Conservation (phyloP, 345 rosid genomes). For the Acer negundo region DNA sequence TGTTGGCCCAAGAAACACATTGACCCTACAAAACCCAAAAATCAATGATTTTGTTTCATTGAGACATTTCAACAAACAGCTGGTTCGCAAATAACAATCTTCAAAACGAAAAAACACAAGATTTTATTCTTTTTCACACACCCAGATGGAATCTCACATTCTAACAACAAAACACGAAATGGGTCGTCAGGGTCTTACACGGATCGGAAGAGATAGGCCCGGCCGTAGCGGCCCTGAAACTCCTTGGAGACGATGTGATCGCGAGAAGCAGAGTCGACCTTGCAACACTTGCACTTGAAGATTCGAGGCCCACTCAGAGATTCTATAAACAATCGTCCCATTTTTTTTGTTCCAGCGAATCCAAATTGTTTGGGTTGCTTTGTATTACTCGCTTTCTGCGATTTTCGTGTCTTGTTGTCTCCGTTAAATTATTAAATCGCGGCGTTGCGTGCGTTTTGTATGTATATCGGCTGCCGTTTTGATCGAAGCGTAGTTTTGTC, state of each 20-base stretch:
- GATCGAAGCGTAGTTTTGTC: neutral
- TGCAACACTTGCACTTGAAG: conserved; percentile 50
- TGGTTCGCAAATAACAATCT: neutral
- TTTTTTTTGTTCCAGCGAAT: neutral
- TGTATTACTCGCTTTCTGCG: too few relatives aligned
- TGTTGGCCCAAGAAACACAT: conserved; percentile 37
- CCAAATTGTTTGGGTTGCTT: too few relatives aligned
- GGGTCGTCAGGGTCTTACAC: conserved; percentile 26
- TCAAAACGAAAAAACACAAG: neutral
- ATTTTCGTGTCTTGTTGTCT: neutral
- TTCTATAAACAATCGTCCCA: conserved; percentile 42
- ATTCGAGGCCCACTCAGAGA: conserved; percentile 35
- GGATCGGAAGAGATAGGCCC: conserved; percentile 41
- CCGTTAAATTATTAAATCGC: too few relatives aligned
- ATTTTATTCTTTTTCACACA: neutral
- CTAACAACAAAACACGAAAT: neutral
- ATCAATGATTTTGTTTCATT: neutral
- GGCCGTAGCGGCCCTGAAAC: conserved; percentile 44
- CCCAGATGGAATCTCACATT: neutral
- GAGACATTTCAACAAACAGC: neutral
- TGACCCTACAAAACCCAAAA: conserved; percentile 33
- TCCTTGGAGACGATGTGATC: conserved; percentile 46
- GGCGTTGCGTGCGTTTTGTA: too few relatives aligned
- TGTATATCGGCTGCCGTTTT: neutral
- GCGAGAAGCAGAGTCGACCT: conserved; percentile 46